Base-by-base conservation (phyloP, 2,329 filamentous ascomycete species). In the Lachnellula arida region DNA sequence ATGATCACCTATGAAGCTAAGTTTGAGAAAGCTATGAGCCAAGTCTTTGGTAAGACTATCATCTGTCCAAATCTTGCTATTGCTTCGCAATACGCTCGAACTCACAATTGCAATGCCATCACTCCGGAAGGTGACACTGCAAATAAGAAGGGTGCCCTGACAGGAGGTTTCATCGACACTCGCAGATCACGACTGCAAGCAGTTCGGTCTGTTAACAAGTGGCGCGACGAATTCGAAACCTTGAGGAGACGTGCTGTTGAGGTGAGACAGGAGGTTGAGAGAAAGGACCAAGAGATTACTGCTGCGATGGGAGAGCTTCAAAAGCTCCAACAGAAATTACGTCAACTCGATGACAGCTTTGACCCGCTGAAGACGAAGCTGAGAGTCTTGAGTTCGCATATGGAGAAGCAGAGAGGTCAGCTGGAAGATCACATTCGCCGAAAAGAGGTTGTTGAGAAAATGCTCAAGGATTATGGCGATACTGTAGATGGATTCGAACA, bases 21-120 rank as follows among this genome's bases (percentile, higher is more conserved):
- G 59, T 97, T 87, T 64, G 90, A 95, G 56, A 87, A 84, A 65
- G 94, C 94, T 0, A 94, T 99, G 71, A 86, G 89, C 68, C 92
- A 97, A 69, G 91, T 99, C 0, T 99, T 99, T 73, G 94, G 92
- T 47, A 95, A 91, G 72, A 94, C 91, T 0, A 91, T 99, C 51
- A 88, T 99, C 54, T 97, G 94, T 64, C 92, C 93, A 2, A 96
- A 91, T 63, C 76, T 99, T 60, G 84, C 89, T 49, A 84, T 96
- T 56, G 94, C 92, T 48, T 84, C 88, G 12, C 91, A 97, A 68
- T 97, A 97, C 70, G 90, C 94, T 22, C 85, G 93, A 67, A 96
- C 89, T 65, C 93, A 97, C 67, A 89, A 89, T 17, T 86, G 97
- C 23, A 91, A 91, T 65, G 92, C 91, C 35, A 96, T 99, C 63